Percentiles rank a stretch among this genome's conserved stretches.
Conservation (phyloP, 202 grass and related monocot species). For the Musa balbisiana region DNA sequence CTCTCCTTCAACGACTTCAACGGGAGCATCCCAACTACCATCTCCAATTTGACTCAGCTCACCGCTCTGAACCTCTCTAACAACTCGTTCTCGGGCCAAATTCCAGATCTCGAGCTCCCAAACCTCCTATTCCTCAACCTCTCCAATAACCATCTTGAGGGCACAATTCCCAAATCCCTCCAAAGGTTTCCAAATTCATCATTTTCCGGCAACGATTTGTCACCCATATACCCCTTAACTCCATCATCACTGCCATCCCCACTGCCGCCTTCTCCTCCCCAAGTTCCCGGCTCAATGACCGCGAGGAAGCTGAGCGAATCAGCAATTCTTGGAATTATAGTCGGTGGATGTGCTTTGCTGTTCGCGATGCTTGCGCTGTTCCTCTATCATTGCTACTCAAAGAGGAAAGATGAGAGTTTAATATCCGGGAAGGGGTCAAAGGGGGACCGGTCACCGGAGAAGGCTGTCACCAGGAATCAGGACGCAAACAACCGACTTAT, state of each 20-base stretch:
- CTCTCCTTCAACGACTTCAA: constrained; percentile 77
- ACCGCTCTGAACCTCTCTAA: constrained; percentile 73
- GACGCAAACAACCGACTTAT: constrained; percentile 69
- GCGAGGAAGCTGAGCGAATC: not conserved
- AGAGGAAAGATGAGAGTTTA: constrained; percentile 10
- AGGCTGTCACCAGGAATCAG: constrained; percentile 45
- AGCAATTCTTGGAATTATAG: constrained; percentile 14
- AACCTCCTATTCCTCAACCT: constrained; percentile 42
- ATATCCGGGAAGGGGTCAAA: constrained; percentile 28
- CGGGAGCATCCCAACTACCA: constrained; percentile 31
- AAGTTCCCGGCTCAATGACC: not conserved
- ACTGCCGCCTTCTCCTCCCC: not conserved
- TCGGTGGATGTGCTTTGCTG: constrained; percentile 7
- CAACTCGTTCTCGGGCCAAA: constrained; percentile 60
- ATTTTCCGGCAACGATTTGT: constrained; percentile 49
- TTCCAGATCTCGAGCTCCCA: constrained; percentile 47
- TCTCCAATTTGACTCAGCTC: constrained; percentile 54
- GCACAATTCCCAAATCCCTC: constrained; percentile 41
- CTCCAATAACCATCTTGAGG: constrained; percentile 57
- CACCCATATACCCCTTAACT: not conserved
- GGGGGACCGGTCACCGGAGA: constrained; percentile 42
- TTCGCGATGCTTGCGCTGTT: not conserved
- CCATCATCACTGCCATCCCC: not conserved
- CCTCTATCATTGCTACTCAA: constrained; percentile 5
- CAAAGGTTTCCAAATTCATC: constrained; percentile 37